Percentiles rank a stretch among this genome's conserved stretches.
Conservation (phyloP, 768 basidiomycete species). For the Cystofilobasidium macerans region DNA sequence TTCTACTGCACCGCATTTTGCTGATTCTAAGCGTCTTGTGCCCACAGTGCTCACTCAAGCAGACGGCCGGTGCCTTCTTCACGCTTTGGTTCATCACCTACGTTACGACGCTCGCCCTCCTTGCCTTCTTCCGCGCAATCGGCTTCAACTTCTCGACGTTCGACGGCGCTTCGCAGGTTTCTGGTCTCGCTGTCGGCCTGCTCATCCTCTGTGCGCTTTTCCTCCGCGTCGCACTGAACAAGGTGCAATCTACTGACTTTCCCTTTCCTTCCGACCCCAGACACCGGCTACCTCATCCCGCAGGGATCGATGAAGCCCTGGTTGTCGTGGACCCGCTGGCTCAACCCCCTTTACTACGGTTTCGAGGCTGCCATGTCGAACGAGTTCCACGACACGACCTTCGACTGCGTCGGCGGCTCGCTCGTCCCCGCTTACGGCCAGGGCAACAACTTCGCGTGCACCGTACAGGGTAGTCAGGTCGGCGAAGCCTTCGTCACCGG, state of each 20-base stretch:
- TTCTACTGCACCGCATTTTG: too few species aligned
- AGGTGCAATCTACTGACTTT: not conserved
- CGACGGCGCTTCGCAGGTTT: slow-evolving; percentile 23
- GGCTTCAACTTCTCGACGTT: slow-evolving; percentile 24
- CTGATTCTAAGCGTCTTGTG: too few species aligned
- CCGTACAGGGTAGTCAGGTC: slow-evolving; percentile 31
- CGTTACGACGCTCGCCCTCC: slow-evolving; percentile 24
- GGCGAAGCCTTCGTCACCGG: slow-evolving; percentile 36
- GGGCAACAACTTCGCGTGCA: slow-evolving; percentile 30
- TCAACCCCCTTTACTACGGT: slow-evolving; percentile 66
- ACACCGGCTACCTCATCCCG: slow-evolving; percentile 22
- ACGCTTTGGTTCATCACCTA: slow-evolving; percentile 26
- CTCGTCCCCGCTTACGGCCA: slow-evolving; percentile 36
- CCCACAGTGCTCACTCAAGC: slow-evolving; percentile 9
- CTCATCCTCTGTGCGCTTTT: slow-evolving; percentile 14
- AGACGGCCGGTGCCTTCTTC: slow-evolving; percentile 21
- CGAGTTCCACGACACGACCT: slow-evolving; percentile 63
- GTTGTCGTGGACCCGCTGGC: slow-evolving; percentile 67
- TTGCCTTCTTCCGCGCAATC: slow-evolving; percentile 19
- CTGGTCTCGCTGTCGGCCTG: slow-evolving; percentile 22
- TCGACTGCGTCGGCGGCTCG: slow-evolving; percentile 35
- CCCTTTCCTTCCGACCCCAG: not conserved
- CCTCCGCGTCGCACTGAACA: too few species aligned
- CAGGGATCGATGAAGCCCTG: slow-evolving; percentile 46
- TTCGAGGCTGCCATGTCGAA: slow-evolving; percentile 75